Percentiles rank a stretch among this genome's conserved stretches.
Evolutionary conservation across 2,329 filamentous ascomycete species (phyloP).

Genomic region (Alternaria longipes): DNA sequence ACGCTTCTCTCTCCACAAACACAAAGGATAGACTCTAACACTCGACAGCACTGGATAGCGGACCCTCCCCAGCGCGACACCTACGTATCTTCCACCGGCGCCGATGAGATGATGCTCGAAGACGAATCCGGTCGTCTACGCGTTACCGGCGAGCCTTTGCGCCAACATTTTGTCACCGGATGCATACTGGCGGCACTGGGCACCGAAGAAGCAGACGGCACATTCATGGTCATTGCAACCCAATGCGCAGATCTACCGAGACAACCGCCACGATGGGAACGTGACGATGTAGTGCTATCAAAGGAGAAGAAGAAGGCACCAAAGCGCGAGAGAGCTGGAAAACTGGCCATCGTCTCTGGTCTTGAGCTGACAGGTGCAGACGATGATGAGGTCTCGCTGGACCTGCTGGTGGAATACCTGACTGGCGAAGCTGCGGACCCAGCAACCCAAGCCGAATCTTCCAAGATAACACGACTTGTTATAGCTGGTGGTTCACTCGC

Average conservation of each 20-base stretch:
- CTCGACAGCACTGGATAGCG: constrained; percentile 80
- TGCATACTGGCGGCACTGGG: constrained; percentile 95
- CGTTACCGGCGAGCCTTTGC: constrained; percentile 75
- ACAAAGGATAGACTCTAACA: constrained; percentile 13
- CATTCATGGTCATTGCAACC: constrained; percentile 91
- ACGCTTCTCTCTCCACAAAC: constrained; percentile 15
- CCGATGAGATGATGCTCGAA: constrained; percentile 84
- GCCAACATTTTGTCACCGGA: constrained; percentile 82
- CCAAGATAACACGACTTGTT: constrained; percentile 82
- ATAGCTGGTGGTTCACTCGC: constrained; percentile 90
- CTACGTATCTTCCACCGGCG: constrained; percentile 71
- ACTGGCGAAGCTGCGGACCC: constrained; percentile 79
- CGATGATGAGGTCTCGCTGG: constrained; percentile 77
- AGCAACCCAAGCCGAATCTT: constrained; percentile 65
- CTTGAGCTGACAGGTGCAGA: constrained; percentile 81
- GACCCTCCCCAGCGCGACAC: constrained; percentile 80
- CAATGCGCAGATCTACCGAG: constrained; percentile 86
- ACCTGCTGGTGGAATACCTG: constrained; percentile 85
- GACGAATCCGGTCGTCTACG: constrained; percentile 92
- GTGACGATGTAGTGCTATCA: constrained; percentile 61
- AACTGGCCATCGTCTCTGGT: constrained; percentile 89
- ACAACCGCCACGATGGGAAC: constrained; percentile 82
- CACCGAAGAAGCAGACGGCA: constrained; percentile 89
- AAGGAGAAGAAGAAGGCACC: constrained; percentile 48
- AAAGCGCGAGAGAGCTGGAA: constrained; percentile 63